Base-by-base conservation (phyloP, 140 eudicot species). In the Flaveria floridana region DNA sequence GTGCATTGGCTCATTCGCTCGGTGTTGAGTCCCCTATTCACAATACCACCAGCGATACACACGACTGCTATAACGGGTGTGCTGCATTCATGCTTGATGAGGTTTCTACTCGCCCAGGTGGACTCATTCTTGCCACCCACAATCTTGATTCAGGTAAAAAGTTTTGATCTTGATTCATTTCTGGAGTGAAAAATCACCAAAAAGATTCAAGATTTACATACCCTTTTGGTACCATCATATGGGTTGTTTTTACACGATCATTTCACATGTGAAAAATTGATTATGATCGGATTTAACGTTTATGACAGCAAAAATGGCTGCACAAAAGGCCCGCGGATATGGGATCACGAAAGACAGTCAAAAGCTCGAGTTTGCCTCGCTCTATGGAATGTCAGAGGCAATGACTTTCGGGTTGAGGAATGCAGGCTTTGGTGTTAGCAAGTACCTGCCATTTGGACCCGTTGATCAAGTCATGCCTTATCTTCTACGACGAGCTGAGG, bases 401-500 rank as follows among this genome's bases (percentile, higher is more conserved):
- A 78, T 94, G 62, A 85, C 97, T 5, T 91, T 78, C 37, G 92
- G 92, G 3, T 70, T 94, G 72, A 87, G 79, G 76, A 94, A 90
- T 66, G 92, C 95, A 12, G 99, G 99, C 26, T 90, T 88, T 69
- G 78, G 62, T 53, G 99, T 94, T n/a, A 94, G 99, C 71, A 94
- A 94, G 82, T 94, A 91, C 71, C 62, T 91, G 89, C 97, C 99
- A 30, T 94, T 86, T 58, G 99, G 99, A 15, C 99, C 97, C 1
- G 86, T 94, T 41, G 97, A 85, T 23, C 87, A 86, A 63, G 88
- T 94, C 51, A 94, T 94, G 80, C 99, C 97, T 18, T 94, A 94
- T 76, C 95, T 94, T 26, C 65, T 94, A 8, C 85, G 99, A 61
- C 86, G 99, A 70, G 99, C 97, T 13, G 97, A 94, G 75, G 99